Base-by-base conservation (phyloP, 345 rosid genomes). In the Geranium brycei region DNA sequence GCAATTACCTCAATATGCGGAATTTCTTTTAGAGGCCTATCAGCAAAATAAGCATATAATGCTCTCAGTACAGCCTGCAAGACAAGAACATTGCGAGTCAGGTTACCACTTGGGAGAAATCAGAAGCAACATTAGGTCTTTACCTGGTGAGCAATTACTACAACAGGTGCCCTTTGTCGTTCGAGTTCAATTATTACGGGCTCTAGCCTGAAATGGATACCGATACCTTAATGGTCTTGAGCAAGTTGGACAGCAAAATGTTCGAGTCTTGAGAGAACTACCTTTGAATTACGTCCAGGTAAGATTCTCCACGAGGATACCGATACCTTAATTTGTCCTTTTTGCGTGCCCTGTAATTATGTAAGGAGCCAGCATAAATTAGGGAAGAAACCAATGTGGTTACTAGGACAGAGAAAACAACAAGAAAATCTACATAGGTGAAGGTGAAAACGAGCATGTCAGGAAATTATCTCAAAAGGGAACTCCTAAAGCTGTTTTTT, bases 281-380 rank as follows among this genome's bases (percentile, higher is more conserved):
- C 99, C 99, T 87, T 78, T 95, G 99, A 64, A 95, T 95, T 69
- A 95, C 97, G 84, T 95, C 99, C 18, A 95, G 88, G 71, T 95
- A 95, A 59, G 99, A 95, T 75, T 95, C 99, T 68, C 99, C 97
- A 19, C 99, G 96, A 72, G 99, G 97, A 80, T 88, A 95, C 62
- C 97, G 75, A 66, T 88, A 95, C 64, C 99, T 81, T 65, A 95
- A 79, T 71, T 95, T 95, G 80, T 95, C 99, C 75, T 95, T 91
- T 68, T 76, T 68, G 62, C 99, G 89, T 65, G 93, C 73, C 73
- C 99, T 95, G 71, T 38, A 69, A 64, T 23, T 59, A 28, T 17
- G 57, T 51, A 60, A 38, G 47, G 47, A 38, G 28, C 28, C 28
- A 2, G 28, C 28, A 23, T 23, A 23, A 23, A 23, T 23, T 23